Conservation (phyloP, 768 basidiomycete genomes). For the Rhizopogon vulgaris region DNA sequence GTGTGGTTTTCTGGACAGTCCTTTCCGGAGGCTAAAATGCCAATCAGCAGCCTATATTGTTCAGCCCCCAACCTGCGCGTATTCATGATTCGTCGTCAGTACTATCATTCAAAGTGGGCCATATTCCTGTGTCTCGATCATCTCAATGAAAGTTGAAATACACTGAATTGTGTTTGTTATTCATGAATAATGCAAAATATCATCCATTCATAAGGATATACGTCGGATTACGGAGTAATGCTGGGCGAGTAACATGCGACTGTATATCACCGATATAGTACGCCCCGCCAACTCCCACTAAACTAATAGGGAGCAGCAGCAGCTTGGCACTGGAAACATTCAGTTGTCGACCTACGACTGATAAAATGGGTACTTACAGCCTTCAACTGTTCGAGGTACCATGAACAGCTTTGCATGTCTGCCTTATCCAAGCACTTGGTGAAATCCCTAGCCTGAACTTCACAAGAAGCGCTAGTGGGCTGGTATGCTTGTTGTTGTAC, state of each 20-base stretch:
- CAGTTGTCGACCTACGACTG: slow-evolving; percentile 5
- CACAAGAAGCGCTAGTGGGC: slow-evolving; percentile 49
- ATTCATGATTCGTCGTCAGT: no score
- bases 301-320: slow-evolving; percentile 56
- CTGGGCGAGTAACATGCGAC: neutral
- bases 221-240: neutral
- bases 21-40: no score
- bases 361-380: slow-evolving; percentile 46
- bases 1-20: no score
- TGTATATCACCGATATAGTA: neutral
- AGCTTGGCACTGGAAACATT: slow-evolving; percentile 56
- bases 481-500: slow-evolving; percentile 40
- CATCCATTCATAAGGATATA: neutral
- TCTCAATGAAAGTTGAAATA: neutral
- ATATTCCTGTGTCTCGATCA: no score
- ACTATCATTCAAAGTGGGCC: neutral
- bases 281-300: neutral
- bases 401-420: slow-evolving; percentile 72
- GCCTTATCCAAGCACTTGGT: slow-evolving; percentile 81
- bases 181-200: no score
- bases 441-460: slow-evolving; percentile 83
- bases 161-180: neutral
- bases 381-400: slow-evolving; percentile 86
- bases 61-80: no score
- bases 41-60: no score